A percentile compares a stretch with the other conserved stretches of the same genome.
phyloP scores from a whole-genome alignment of 495 filamentous ascomycete species.

The Daldinia vernicosa region DNA sequence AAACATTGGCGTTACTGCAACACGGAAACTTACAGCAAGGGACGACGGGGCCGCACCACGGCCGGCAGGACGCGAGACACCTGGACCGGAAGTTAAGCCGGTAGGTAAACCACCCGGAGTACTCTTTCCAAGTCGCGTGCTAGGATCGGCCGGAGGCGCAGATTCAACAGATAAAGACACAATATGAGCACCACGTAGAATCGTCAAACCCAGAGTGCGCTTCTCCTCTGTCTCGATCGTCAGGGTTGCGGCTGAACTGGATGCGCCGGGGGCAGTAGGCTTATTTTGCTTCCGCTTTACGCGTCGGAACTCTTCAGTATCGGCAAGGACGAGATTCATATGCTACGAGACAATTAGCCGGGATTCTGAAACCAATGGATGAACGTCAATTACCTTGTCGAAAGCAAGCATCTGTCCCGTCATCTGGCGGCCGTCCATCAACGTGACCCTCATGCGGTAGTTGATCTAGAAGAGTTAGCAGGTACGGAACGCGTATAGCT shows the following conservation, averaged over 20 bases:
- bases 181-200: conserved; percentile 91
- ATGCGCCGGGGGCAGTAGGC: conserved; percentile 72
- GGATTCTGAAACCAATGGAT: neutral
- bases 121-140: conserved; percentile 83
- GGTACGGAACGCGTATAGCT: conserved; percentile 1
- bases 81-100: conserved; percentile 82
- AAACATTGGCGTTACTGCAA: conserved; percentile 33
- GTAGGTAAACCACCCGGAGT: conserved; percentile 72
- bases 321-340: conserved; percentile 98
- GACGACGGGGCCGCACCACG: conserved; percentile 84
- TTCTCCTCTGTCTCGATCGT: conserved; percentile 93
- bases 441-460: conserved; percentile 96
- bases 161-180: conserved; percentile 95
- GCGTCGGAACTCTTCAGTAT: conserved; percentile 98
- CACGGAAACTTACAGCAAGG: conserved; percentile 63
- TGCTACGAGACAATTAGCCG: conserved; percentile 66
- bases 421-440: conserved; percentile 96
- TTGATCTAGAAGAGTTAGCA: conserved; percentile 79
- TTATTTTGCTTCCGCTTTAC: conserved; percentile 89
- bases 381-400: conserved; percentile 75
- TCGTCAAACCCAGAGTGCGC: conserved; percentile 92
- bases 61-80: conserved; percentile 90
- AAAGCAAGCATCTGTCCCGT: conserved; percentile 97
- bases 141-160: conserved; percentile 93
- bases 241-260: conserved; percentile 54